Evolutionary conservation across 495 filamentous ascomycete species (phyloP).

Genomic region (Massariosphaeria phaeospora): DNA sequence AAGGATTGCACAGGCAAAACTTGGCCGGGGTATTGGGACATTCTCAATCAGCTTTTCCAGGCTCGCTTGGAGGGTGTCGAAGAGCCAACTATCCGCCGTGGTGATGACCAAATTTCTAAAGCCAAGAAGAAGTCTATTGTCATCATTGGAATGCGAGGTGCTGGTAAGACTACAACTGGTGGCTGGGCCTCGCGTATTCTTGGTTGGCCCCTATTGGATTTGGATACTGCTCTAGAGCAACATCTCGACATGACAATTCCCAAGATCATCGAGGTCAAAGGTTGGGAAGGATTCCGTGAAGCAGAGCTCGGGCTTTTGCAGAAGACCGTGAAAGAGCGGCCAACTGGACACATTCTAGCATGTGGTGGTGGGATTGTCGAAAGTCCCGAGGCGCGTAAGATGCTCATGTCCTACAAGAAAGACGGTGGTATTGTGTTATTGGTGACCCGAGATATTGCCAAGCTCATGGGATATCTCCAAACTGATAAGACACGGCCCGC

Average conservation of each 20-base stretch:
- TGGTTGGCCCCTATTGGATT: slow-evolving; percentile 72
- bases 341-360: slow-evolving; percentile 77
- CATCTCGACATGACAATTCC: slow-evolving; percentile 70
- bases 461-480: slow-evolving; percentile 84
- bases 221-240: slow-evolving; percentile 80
- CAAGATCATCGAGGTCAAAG: slow-evolving; percentile 68
- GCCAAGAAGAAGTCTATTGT: slow-evolving; percentile 64
- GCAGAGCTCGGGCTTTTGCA: slow-evolving; percentile 73
- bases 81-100: slow-evolving; percentile 20
- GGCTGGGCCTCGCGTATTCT: slow-evolving; percentile 73
- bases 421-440: slow-evolving; percentile 83
- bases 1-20: slow-evolving; percentile 94
- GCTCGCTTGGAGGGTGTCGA: slow-evolving; percentile 70
- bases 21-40: slow-evolving; percentile 99
- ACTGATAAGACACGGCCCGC: slow-evolving; percentile 88
- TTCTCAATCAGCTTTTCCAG: slow-evolving; percentile 67
- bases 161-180: slow-evolving; percentile 91
- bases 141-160: slow-evolving; percentile 96
- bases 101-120: slow-evolving; percentile 40
- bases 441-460: slow-evolving; percentile 79
- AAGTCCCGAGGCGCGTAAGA: slow-evolving; percentile 69
- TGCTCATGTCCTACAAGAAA: slow-evolving; percentile 68
- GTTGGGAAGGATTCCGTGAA: slow-evolving; percentile 85
- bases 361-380: slow-evolving; percentile 94
- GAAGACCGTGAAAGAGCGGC: slow-evolving; percentile 64